A percentile compares a stretch with the other conserved stretches of the same genome.
Evolutionary conservation across 1,139 yeast species (phyloP).

Genomic region (Suhomyces wounanorum): DNA sequence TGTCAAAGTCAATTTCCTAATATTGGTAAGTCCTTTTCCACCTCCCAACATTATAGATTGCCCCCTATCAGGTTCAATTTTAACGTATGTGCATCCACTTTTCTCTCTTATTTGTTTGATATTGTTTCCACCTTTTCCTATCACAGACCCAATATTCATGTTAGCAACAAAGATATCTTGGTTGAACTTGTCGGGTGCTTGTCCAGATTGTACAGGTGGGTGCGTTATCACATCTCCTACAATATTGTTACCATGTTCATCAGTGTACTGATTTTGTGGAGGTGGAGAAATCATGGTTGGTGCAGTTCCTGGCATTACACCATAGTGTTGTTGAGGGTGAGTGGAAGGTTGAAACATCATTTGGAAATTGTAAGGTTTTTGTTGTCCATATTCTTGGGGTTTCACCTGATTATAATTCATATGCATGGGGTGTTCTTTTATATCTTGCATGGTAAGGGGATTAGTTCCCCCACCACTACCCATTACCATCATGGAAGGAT

Average conservation of each 20-base stretch:
- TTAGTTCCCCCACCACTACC: slow-evolving; percentile 16
- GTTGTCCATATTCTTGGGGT: slow-evolving; percentile 17
- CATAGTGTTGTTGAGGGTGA: slow-evolving; percentile 39
- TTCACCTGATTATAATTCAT: slow-evolving; percentile 18
- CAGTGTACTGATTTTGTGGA: slow-evolving; percentile 42
- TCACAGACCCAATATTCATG: slow-evolving; percentile 77
- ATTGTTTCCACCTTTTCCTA: slow-evolving; percentile 85
- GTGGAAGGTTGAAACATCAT: slow-evolving; percentile 47
- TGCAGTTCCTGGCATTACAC: slow-evolving; percentile 19
- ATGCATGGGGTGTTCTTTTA: slow-evolving; percentile 21
- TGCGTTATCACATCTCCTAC: slow-evolving; percentile 48
- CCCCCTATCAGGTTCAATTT: slow-evolving; percentile 58
- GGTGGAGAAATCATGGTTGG: slow-evolving; percentile 24
- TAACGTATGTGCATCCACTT: slow-evolving; percentile 73
- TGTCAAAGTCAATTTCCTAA: slow-evolving; percentile 67
- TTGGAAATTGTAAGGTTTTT: slow-evolving; percentile 39
- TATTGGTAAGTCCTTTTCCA: slow-evolving; percentile 55
- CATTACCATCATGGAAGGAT: slow-evolving; percentile 23
- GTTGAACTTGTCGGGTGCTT: slow-evolving; percentile 48
- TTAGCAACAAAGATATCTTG: slow-evolving; percentile 80
- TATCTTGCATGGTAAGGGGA: slow-evolving; percentile 20
- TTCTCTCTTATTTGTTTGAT: slow-evolving; percentile 77
- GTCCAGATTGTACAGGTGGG: slow-evolving; percentile 41
- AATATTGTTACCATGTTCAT: slow-evolving; percentile 49
- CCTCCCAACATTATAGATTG: slow-evolving; percentile 55